Base-by-base conservation (phyloP, 2,329 filamentous ascomycete species). In the Acarospora socialis region DNA sequence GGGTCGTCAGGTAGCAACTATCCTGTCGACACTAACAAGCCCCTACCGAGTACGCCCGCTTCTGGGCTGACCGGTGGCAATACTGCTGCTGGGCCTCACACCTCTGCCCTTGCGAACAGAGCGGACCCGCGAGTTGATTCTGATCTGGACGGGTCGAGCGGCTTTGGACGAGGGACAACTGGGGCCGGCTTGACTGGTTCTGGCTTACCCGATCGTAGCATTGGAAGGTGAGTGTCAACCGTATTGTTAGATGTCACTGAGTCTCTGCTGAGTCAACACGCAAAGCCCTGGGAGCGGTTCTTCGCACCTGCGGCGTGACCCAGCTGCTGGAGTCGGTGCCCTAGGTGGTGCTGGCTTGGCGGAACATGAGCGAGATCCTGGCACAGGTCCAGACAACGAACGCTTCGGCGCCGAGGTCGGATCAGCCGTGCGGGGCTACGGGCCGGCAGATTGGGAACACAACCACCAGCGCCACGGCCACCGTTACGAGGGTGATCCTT, bases 401-500 rank as follows among this genome's bases (percentile, higher is more conserved):
- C 12, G 23, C 4, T 5, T 25, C 5, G 23, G 6, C 4, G 16
- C 23, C 23, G 16, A 4, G 12, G 5, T 25, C 12, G 23, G 23
- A 31, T n/a, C 13, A 10, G 32, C 26, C 12, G 12, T 34, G 17
- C 17, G 19, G 13, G 21, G 26, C 17, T 29, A 39, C 26, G 35
- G 30, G 21, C 24, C 33, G 6, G 35, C 37, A n/a, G 30, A 32
- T 8, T 38, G 38, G 38, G 9, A 27, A 16, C 38, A 40, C 20
- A 33, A 40, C 5, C 38, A 40, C 19, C 10, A 7, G 17, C 18
- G 20, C 5, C 38, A 40, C 25, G 38, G 35, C 19, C 38, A 40
- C 22, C 23, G 31, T 15, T 40, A 35, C 26, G 35, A 21, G 21
- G 38, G 38, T 12, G 38, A 41, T 28, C 36, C 38, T 17, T 41